phyloP scores from a whole-genome alignment of 2,329 filamentous ascomycete genomes.

The Alternaria ethzedia region DNA sequence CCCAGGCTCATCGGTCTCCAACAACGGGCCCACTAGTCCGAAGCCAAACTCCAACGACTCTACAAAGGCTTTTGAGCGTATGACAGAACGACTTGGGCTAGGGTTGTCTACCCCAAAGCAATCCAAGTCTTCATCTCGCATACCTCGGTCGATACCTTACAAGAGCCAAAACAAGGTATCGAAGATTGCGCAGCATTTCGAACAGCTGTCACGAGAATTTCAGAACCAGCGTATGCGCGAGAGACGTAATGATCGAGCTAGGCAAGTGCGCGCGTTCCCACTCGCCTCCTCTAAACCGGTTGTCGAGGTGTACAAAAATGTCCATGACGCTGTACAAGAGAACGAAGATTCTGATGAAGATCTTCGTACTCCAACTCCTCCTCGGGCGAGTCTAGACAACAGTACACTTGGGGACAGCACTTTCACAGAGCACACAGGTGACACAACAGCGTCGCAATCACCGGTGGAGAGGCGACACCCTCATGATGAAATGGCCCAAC shows the following conservation, averaged over 20 bases:
- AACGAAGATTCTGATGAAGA: slow-evolving; percentile 72
- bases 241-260: slow-evolving; percentile 78
- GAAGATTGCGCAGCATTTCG: slow-evolving; percentile 92
- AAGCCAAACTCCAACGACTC: slow-evolving; percentile 44
- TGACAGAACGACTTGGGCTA: slow-evolving; percentile 75
- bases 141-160: slow-evolving; percentile 76
- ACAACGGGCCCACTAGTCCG: slow-evolving; percentile 24
- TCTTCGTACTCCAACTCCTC: slow-evolving; percentile 44
- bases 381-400: slow-evolving; percentile 44
- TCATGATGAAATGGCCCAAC: slow-evolving; percentile 17
- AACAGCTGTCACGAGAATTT: slow-evolving; percentile 94
- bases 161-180: slow-evolving; percentile 78
- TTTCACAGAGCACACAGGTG: slow-evolving; percentile 40
- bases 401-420: slow-evolving; percentile 47
- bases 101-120: slow-evolving; percentile 64
- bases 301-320: slow-evolving; percentile 93
- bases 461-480: slow-evolving; percentile 41
- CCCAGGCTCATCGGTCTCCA: slow-evolving; percentile 21
- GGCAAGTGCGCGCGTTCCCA: slow-evolving; percentile 81
- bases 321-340: slow-evolving; percentile 90
- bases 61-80: slow-evolving; percentile 65
- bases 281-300: slow-evolving; percentile 93
- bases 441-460: slow-evolving; percentile 41
- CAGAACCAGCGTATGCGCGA: slow-evolving; percentile 92
- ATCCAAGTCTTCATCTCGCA: slow-evolving; percentile 70